Base-by-base conservation (phyloP, 2,329 filamentous ascomycete species). In the Aspergillus novofumigatus region DNA sequence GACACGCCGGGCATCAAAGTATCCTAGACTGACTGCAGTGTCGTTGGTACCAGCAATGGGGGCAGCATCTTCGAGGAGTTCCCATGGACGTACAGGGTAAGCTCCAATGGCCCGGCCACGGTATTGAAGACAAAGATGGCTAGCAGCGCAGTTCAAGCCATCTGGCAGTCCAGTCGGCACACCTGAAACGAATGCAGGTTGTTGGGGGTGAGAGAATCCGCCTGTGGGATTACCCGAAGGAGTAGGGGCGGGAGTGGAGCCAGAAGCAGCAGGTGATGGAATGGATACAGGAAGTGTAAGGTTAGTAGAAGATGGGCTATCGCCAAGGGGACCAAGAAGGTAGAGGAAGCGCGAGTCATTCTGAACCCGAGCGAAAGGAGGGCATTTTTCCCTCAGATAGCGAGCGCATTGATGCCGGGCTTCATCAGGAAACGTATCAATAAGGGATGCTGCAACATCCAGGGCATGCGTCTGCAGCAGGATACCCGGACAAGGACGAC, bases 381-480 rank as follows among this genome's bases (percentile, higher is more conserved):
- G 72, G 38, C 71, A 76, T 57, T 71, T 73, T 44, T 79, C 78
- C 53, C 70, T 75, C 32, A 79, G 65, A 42, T 77, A 74, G 21
- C 74, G 72, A 11, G 69, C 69, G 54, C 76, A 77, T 52, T 77
- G 72, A 17, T 73, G 65, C 11, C 76, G 74, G 25, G 71, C 68
- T 51, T 80, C 77, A 42, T 79, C 75, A 17, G 75, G 71, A 53
- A 79, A 72, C 17, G 71, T 69, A 55, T 80, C 78, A 29, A 77
- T 69, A 3, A 80, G 66, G 10, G 73, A 72, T 9, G 76, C 72
- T 10, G 77, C 76, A 14, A 79, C 75, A 57, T 80, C 78, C 14
- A 79, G 65, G 11, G 76, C 72, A 44, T 78, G 73, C 6, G 73
- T 72, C 56, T 75, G 73, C 14, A 76, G 62, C 38, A 70, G 62